Base-by-base conservation (phyloP, 139 green algal species). In the Trebouxia sp. region DNA sequence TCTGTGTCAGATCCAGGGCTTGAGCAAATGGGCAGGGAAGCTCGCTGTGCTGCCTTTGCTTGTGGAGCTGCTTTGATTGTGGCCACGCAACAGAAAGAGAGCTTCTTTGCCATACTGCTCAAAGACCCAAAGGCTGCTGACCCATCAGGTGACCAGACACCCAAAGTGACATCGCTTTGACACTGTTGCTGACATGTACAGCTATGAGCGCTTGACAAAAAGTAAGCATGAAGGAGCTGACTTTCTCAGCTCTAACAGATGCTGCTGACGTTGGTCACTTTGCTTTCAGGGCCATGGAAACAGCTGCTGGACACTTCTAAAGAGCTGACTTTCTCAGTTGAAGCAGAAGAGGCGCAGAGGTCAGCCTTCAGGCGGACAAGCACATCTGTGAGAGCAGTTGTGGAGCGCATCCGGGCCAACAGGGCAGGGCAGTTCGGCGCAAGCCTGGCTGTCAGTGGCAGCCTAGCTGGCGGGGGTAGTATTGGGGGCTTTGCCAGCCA, bases 1-100 rank as follows among this genome's bases (percentile, higher is more conserved):
- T 22, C 41, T 48, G 26, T 17, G 0, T 55, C 32, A 35, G 80
- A 75, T 30, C 22, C 17, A 1, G 10, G 0, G 0, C 35, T 79
- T 24, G 79, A 78, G 66, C 30, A 28, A 6, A 7, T 43, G 5
- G 80, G 51, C 1, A 45, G 80, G 28, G 37, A 53, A 9, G 51
- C 53, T 8, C 69, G 69, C 12, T 62, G 50, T 41, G 80, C 80
- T 8, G 80, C 80, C 22, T 83, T 80, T 65, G 80, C 80, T 17
- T 51, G 48, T 10, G 53, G 35, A 5, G 26, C 69, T 50, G 69
- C 51, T 26, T n/a, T 78, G 8, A 51, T 75, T 12, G 50, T 55
- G 12, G 69, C 69, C 24, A 83, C 80, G 6, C 80, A 83, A 35
- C 39, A 65, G 6, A 72, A 65, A 1, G 69, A 65, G 9, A 65